A percentile compares a stretch with the other conserved stretches of the same genome.
These are phyloP conservation scores for Globisporangium solare DNA, from an alignment of 352 stramenopile genomes.

Conservation along the genomic window DNA sequence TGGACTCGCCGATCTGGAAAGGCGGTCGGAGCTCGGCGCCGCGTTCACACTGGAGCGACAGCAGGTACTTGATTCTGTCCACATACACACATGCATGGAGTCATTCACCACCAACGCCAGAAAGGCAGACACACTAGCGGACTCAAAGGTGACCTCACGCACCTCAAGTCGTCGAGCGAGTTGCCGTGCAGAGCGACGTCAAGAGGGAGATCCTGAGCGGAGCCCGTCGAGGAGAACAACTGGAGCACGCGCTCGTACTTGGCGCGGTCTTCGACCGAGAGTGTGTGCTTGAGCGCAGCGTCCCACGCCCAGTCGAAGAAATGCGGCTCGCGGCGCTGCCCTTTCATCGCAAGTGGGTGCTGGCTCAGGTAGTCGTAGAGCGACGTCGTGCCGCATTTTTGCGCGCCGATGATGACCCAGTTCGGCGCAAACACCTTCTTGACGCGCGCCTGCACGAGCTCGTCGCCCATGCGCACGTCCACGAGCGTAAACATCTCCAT, in stretches of 20 bases:
- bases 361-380: slow-evolving; percentile 67
- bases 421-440: slow-evolving; percentile 29
- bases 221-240: slow-evolving; percentile 10
- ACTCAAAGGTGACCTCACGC: slow-evolving; percentile 2
- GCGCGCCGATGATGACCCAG: slow-evolving; percentile 55
- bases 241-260: slow-evolving; percentile 22
- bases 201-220: slow-evolving; percentile 1
- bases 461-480: slow-evolving; percentile 27
- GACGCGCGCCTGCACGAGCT: slow-evolving; percentile 20
- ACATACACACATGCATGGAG: slow-evolving; percentile 1
- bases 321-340: slow-evolving; percentile 57
- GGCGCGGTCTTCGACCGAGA: slow-evolving; percentile 21
- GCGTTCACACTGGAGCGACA: slow-evolving; percentile 35
- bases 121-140: background rate
- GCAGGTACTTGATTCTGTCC: slow-evolving; percentile 48
- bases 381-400: slow-evolving; percentile 67
- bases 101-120: no score
- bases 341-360: slow-evolving; percentile 82
- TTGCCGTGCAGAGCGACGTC: slow-evolving; percentile 18
- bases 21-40: slow-evolving; percentile 34
- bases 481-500: slow-evolving; percentile 41
- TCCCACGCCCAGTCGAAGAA: slow-evolving; percentile 66
- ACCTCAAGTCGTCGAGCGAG: slow-evolving; percentile 43
- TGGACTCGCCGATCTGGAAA: slow-evolving; percentile 85
- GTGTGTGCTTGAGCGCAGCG: slow-evolving; percentile 21